Evolutionary conservation across 768 basidiomycete genomes (phyloP).

Genomic region (Hydnomerulius pinastri): DNA sequence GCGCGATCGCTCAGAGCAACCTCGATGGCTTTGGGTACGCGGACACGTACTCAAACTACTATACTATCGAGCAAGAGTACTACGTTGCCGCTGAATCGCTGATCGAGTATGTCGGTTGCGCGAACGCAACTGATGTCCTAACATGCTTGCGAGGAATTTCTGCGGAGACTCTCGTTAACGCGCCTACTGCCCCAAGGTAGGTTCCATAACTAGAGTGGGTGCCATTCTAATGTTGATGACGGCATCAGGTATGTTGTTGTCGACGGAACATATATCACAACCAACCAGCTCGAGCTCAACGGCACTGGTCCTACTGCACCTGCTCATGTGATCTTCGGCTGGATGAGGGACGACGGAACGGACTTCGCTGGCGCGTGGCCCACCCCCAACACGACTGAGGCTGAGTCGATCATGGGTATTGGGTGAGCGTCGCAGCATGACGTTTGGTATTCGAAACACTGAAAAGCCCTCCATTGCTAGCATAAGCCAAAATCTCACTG

Average conservation of each 20-base stretch:
- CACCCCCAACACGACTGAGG: conserved; percentile 10
- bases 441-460: too few relatives aligned
- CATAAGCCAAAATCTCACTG: conserved; percentile 1
- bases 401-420: not conserved
- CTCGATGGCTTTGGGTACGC: conserved; percentile 52
- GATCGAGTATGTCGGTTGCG: conserved; percentile 42
- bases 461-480: not conserved
- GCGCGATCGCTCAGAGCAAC: conserved; percentile 47
- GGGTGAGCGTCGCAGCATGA: not conserved
- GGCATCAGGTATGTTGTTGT: conserved; percentile 40
- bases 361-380: conserved; percentile 44
- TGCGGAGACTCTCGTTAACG: conserved; percentile 8
- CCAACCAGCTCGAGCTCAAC: conserved; percentile 39
- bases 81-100: conserved; percentile 38
- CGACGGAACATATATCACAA: conserved; percentile 48
- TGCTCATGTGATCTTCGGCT: conserved; percentile 50
- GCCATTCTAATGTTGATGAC: conserved; percentile 6
- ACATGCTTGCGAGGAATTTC: conserved; percentile 7
- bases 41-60: conserved; percentile 49
- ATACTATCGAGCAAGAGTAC: conserved; percentile 43
- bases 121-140: conserved; percentile 8
- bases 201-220: not conserved
- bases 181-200: conserved; percentile 5
- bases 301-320: conserved; percentile 42
- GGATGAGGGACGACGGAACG: conserved; percentile 53